These are phyloP conservation scores for Fusarium tupiense DNA, from an alignment of 2,329 filamentous ascomycete species.

Conservation along the genomic window DNA sequence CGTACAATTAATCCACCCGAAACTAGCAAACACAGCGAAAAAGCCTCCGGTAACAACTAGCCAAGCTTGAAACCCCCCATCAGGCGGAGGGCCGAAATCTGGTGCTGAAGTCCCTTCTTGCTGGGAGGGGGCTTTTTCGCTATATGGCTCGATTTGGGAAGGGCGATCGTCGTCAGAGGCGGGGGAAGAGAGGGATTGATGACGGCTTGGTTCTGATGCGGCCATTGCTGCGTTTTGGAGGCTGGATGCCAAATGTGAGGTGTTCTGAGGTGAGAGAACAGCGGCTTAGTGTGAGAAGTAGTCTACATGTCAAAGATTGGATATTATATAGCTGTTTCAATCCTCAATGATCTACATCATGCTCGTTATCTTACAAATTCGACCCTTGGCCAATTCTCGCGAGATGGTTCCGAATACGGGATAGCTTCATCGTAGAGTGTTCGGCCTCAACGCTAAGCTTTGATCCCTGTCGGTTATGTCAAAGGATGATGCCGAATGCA, in stretches of 20 bases:
- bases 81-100: background rate
- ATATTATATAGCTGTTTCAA: background rate
- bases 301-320: fast-evolving
- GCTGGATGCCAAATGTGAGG: fast-evolving
- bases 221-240: background rate
- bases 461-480: background rate
- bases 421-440: background rate
- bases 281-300: fast-evolving
- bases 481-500: background rate
- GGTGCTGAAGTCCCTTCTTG: background rate
- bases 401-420: background rate
- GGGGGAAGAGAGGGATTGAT: background rate
- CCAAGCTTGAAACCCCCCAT: conserved; percentile 10
- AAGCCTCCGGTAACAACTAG: background rate
- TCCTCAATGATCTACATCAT: background rate
- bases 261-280: too few relatives aligned
- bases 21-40: conserved; percentile 8
- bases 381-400: background rate
- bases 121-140: background rate
- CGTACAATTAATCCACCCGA: conserved; percentile 16
- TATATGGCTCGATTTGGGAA: background rate
- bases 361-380: conserved; percentile 13
- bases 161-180: background rate
- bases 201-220: background rate
- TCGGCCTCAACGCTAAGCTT: background rate